Evolutionary conservation across 2,329 filamentous ascomycete species (phyloP), one percentile per base, ranked within the genome.

Genomic region (Ascochyta pisi): DNA sequence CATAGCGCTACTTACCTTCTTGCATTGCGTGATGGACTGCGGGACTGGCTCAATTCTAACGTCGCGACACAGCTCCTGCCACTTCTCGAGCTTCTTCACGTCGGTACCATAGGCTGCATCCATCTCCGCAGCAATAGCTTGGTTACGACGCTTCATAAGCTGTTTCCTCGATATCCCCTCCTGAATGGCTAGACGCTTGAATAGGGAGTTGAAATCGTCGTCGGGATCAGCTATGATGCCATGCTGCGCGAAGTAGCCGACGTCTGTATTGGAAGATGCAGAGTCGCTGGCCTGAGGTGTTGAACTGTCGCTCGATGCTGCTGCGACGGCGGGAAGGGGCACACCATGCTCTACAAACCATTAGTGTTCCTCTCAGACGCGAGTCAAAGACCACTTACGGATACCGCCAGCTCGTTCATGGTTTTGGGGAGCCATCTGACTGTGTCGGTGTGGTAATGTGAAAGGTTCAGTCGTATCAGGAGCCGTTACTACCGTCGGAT

Each of bases 11-110:
- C 46, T 22, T 54, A 68, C 68, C 63, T 67, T 66, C 43, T 52
- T 66, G 57, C 67, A 71, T 43, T 69, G 35, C 1, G 54, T 65
- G 24, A 71, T 66, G 0, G 66, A 62, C 2, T 3, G 3, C 1
- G 65, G 67, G 6, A 54, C 15, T 22, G 54, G 58, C 0, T 50
- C 38, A 6, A 69, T 60, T 16, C 40, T 37, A 26, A 67, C 57
- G 7, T 65, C 58, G 2, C 35, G 26, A 52, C 68, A 71, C 27
- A 71, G 35, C 12, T 63, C 41, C 37, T 70, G 66, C 62, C 64
- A 70, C 6, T 51, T 54, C 40, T 62, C 52, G 9, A 71, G 50
- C 16, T 58, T 64, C 7, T 19, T 53, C 1, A 37, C n/a, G 29
- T 57, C 46, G 4, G 19, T 42, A 2, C 62, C 64, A 29, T 63